Evolutionary conservation across 2,329 filamentous ascomycete genomes (phyloP).

Genomic region (Pestalotiopsis sp.): DNA sequence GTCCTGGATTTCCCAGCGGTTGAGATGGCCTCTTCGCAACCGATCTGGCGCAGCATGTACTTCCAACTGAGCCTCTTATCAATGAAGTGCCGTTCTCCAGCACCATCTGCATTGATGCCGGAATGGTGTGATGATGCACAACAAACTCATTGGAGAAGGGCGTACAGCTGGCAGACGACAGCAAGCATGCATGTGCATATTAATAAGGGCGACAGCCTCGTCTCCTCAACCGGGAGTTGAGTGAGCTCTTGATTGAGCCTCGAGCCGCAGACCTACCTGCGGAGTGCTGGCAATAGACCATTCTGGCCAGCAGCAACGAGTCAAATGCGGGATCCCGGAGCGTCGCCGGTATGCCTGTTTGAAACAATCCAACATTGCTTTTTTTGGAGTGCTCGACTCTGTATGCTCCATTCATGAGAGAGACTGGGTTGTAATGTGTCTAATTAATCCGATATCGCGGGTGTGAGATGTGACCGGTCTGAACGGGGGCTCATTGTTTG

Average conservation of each 20-base stretch:
- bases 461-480: neutral
- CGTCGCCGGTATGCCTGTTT: too few species aligned
- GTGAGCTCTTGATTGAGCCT: neutral
- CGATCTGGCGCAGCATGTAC: neutral
- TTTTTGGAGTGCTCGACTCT: too few species aligned
- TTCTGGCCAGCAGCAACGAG: neutral
- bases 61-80: neutral
- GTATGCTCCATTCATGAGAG: too few species aligned
- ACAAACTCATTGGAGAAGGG: neutral
- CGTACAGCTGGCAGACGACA: neutral
- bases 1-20: neutral
- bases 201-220: neutral
- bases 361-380: too few species aligned
- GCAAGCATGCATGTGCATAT: neutral
- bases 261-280: neutral
- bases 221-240: neutral
- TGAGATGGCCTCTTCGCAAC: neutral
- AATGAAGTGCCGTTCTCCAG: neutral
- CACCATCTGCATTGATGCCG: neutral
- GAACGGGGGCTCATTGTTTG: neutral
- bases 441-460: neutral
- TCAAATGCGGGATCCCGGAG: neutral
- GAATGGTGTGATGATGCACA: neutral
- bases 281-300: neutral
- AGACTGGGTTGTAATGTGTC: too few species aligned